Evolutionary conservation across 495 filamentous ascomycete genomes (phyloP).

Genomic region (Aspergillus cavernicola): DNA sequence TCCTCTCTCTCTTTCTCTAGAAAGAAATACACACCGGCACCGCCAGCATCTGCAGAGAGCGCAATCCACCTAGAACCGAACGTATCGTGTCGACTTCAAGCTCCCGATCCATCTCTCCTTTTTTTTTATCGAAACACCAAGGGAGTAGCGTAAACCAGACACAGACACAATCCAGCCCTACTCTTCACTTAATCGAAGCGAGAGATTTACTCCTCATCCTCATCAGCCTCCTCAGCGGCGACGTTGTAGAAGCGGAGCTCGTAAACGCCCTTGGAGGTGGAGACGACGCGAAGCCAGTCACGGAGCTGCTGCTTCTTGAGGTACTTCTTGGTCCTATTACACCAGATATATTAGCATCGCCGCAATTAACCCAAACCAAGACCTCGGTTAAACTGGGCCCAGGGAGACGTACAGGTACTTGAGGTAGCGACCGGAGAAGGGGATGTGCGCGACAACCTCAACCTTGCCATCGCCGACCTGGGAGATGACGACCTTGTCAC

Average conservation of each 20-base stretch:
- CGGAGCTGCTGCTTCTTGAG: conserved; percentile 99
- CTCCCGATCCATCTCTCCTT: background rate
- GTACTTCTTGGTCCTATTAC: conserved; percentile 95
- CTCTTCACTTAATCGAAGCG: background rate
- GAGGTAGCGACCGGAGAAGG: conserved; percentile 97
- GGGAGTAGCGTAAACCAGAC: no score
- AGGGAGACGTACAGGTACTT: conserved; percentile 85
- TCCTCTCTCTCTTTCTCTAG: background rate
- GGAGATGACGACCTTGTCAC: conserved; percentile 86
- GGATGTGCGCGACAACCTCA: conserved; percentile 94
- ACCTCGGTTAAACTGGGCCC: background rate
- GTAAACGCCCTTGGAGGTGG: conserved; percentile 94
- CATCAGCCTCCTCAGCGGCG: conserved; percentile 92
- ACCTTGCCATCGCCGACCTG: conserved; percentile 92
- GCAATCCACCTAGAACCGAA: background rate
- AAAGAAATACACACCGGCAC: background rate
- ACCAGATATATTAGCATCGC: background rate
- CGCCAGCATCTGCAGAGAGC: background rate
- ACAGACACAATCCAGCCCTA: background rate
- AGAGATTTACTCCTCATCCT: conserved; percentile 87
- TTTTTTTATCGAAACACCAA: conserved; percentile 5
- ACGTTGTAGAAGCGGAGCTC: conserved; percentile 99
- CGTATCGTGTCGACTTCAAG: background rate
- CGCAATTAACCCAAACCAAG: background rate
- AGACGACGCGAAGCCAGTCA: conserved; percentile 99